Evolutionary conservation across 257 asterid species (phyloP), one percentile per base, ranked within the genome.

Genomic region (Eustoma russellianum): DNA sequence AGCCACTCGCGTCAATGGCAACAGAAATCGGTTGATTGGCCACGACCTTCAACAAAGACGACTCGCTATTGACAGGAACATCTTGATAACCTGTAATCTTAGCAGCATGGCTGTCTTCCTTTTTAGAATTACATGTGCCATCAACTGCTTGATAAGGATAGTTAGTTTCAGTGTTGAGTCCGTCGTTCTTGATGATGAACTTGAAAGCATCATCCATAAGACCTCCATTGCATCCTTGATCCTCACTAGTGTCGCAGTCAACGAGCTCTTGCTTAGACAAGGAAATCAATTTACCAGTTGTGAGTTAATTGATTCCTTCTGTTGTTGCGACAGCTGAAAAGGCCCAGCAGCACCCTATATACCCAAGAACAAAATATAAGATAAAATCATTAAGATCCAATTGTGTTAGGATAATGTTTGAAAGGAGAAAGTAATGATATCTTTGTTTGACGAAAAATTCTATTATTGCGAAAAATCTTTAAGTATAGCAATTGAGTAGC

Each of bases 11-110:
- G 2, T 71, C 82, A 13, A 76, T 62, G 48, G 78, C 65, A 6
- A 76, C 78, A 4, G 78, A 76, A 0, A 72, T 64, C 0, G 78
- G 82, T 55, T 76, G 78, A 2, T 72, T 55, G 0, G 71, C 78
- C 24, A 72, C 78, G 1, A 75, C 78, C 18, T 67, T 71, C 30
- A 65, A 18, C 11, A 75, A 46, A 6, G 67, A 70, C 0, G 47
- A 5, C 52, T 76, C 78, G 33, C 62, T 60, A 15, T 68, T 65
- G 2, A 11, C 18, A 1, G 82, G 71, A n/a, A 76, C 78, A n/a
- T 62, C 61, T 30, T 72, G 14, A 3, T 43, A 43, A 10, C 47
- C 47, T 3, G 12, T 43, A 43, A 43, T 43, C 47, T 43, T 43
- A 14, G 47, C 47, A 43, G 47, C 47, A 43, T 43, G 47, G 13